A percentile compares a stretch with the other conserved stretches of the same genome.
Evolutionary conservation across 129 eudicot genomes (phyloP).

Genomic region (Pseudognaphalium luteoalbum): DNA sequence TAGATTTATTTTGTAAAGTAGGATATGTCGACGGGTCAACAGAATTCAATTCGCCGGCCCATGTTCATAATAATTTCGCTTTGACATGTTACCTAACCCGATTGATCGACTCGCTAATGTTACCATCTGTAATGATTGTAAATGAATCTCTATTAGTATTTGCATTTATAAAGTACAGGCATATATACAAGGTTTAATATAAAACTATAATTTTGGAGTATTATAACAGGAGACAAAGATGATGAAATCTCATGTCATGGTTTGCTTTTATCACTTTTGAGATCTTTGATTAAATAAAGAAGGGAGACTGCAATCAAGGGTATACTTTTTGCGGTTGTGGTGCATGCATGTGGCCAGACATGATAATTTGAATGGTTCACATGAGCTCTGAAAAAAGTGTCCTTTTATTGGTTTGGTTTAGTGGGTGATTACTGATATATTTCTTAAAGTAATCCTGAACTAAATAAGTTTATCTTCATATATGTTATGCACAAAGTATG

Average conservation of each 20-base stretch:
- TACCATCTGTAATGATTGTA: background rate
- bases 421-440: slow-evolving; percentile 20
- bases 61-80: too few species aligned
- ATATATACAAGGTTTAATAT: background rate
- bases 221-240: slow-evolving; percentile 42
- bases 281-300: slow-evolving; percentile 34
- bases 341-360: slow-evolving; percentile 76
- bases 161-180: slow-evolving; percentile 6
- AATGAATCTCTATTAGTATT: background rate
- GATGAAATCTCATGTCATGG: slow-evolving; percentile 56
- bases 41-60: background rate
- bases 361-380: slow-evolving; percentile 51
- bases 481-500: slow-evolving; percentile 8
- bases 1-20: background rate
- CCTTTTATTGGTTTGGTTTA: slow-evolving; percentile 36
- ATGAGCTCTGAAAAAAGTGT: slow-evolving; percentile 38
- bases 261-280: slow-evolving; percentile 31
- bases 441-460: slow-evolving; percentile 27
- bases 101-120: background rate
- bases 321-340: slow-evolving; percentile 49
- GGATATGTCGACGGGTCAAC: background rate
- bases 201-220: slow-evolving; percentile 12
- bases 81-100: background rate
- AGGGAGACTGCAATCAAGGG: slow-evolving; percentile 27
- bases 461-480: slow-evolving; percentile 22